Conservation (phyloP, 2,329 filamentous ascomycete species). For the Byssochlamys sp. region DNA sequence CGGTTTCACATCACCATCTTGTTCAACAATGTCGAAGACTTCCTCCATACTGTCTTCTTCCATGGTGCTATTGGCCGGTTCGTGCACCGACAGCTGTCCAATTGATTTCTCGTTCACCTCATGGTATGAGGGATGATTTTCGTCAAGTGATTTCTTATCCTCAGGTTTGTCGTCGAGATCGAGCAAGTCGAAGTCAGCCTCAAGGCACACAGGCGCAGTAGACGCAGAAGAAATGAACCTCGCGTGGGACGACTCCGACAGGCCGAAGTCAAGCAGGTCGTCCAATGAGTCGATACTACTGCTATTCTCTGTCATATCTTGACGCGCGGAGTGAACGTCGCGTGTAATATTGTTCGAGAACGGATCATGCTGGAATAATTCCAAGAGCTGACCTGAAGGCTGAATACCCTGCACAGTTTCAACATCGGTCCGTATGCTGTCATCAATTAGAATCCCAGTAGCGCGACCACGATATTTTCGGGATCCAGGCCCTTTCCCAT, state of each 20-base stretch:
- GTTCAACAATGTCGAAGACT: conserved; percentile 14
- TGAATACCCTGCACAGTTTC: conserved; percentile 25
- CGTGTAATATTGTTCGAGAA: conserved; percentile 2
- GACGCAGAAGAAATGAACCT: background rate
- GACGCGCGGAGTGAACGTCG: background rate
- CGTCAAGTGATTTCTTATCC: background rate
- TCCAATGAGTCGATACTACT: conserved; percentile 9
- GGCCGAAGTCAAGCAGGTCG: conserved; percentile 14
- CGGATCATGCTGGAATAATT: conserved; percentile 16
- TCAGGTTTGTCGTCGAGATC: conserved; percentile 7
- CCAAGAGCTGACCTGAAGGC: conserved; percentile 26
- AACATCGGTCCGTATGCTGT: conserved; percentile 10
- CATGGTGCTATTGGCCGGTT: no score
- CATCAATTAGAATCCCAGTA: background rate
- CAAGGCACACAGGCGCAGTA: background rate
- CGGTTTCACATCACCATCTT: conserved; percentile 14
- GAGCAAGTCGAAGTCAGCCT: conserved; percentile 5
- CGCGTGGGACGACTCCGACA: conserved; percentile 1
- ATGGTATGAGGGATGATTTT: background rate
- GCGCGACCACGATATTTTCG: background rate
- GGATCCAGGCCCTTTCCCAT: conserved; percentile 1
- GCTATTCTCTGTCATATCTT: background rate
- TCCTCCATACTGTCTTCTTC: background rate
- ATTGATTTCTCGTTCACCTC: background rate
- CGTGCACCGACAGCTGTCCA: background rate